Evolutionary conservation across 768 basidiomycete genomes (phyloP), one percentile per base, ranked within the genome.

Genomic region (Lactarius hatsudake): DNA sequence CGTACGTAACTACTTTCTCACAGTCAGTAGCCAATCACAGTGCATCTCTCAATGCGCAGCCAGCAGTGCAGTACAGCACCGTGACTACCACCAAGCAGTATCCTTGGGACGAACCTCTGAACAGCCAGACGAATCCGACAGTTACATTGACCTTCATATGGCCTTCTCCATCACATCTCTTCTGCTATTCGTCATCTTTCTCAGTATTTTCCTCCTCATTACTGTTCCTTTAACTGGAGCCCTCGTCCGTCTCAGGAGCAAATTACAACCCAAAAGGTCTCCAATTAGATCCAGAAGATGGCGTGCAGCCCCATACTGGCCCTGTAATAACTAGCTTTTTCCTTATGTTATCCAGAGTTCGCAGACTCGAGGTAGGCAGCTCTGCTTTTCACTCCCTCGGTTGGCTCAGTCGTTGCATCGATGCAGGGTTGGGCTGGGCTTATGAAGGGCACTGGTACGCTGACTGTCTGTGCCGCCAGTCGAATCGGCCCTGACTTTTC

Each of bases 221-320:
- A 82, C 85, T 7, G 75, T 78, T 3, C 78, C 78, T 1, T 68
- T 79, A 34, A 76, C 71, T 9, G 91, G 91, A 5, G 81, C 87
- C 15, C 80, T 93, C 12, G 87, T 93, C 9, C 83, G 91, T 57
- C 87, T 90, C 74, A 82, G 93, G 76, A n/a, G 90, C 90, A 36
- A 92, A 94, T 74, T 94, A 90, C 79, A 91, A 90, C 73, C 93
- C 93, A 2, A 90, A 89, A 75, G 90, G 89, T 42, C 85, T 94
- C 48, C 90, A 88, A 61, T 81, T 94, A 48, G 92, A 93, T 75
- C 79, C 82, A 36, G 91, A 92, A 73, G 91, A 89, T 38, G 86
- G 83, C 57, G 88, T 85, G n/a, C 83, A 87, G 75, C 85, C 90
- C 0, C 86, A 91, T 72, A 88, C 90, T 5, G 79, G 80, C 6